Conservation (phyloP, 2,329 filamentous ascomycete genomes). For the Colletotrichum sp. region DNA sequence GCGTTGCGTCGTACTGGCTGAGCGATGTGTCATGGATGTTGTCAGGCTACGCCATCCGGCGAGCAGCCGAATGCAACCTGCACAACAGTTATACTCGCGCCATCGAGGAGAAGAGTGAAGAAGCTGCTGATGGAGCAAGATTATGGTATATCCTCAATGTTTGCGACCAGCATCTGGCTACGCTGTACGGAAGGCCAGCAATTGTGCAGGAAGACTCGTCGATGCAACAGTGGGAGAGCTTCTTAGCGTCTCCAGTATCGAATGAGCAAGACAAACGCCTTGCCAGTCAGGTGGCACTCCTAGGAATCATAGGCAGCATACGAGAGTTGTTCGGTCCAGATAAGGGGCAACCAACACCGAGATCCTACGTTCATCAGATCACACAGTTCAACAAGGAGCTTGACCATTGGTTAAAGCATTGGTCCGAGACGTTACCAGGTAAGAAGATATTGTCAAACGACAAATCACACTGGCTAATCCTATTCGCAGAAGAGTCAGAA, state of each 20-base stretch:
- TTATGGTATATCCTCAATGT: conserved; percentile 68
- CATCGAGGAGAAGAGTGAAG: conserved; percentile 40
- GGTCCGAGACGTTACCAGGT: conserved; percentile 36
- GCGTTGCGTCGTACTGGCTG: conserved; percentile 67
- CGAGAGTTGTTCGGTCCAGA: conserved; percentile 62
- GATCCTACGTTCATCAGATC: conserved; percentile 55
- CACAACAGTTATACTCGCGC: conserved; percentile 46
- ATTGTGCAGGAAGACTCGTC: conserved; percentile 63
- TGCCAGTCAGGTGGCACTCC: conserved; percentile 61
- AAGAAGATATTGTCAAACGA: neutral
- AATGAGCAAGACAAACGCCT: conserved; percentile 61
- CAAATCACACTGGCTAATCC: neutral
- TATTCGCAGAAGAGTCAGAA: conserved; percentile 42
- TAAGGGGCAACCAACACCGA: conserved; percentile 53
- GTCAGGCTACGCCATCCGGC: conserved; percentile 57
- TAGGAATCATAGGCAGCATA: conserved; percentile 62
- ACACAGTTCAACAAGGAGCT: conserved; percentile 35
- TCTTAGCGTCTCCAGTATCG: conserved; percentile 55
- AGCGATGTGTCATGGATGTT: conserved; percentile 68
- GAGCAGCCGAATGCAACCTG: conserved; percentile 53
- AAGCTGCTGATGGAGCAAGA: conserved; percentile 58
- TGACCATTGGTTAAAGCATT: conserved; percentile 41
- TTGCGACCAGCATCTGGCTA: conserved; percentile 67
- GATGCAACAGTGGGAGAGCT: conserved; percentile 62
- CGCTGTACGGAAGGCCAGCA: conserved; percentile 63